Base-by-base conservation (phyloP, 2,329 filamentous ascomycete genomes). In the Daldinia eschscholtzii region DNA sequence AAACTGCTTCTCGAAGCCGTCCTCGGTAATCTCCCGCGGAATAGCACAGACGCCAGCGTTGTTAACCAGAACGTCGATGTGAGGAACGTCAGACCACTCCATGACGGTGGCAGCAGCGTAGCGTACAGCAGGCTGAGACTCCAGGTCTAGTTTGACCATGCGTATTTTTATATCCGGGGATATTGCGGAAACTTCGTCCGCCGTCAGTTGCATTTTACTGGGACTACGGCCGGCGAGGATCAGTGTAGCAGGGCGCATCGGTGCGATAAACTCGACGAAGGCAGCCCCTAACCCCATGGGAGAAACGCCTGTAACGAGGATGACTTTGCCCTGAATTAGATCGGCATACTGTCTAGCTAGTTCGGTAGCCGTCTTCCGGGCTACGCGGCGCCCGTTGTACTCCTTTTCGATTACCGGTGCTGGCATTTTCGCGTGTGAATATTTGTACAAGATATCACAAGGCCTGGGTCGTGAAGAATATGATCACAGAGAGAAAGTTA, bases 181-280 rank as follows among this genome's bases (percentile, higher is more conserved):
- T 12, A 75, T 63, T 1, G 74, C 70, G n/a, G 63, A 57, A 65
- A 86, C 78, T 56, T 76, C 73, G 5, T 81, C 76, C 18, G 78
- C 77, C 0, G 82, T 81, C 1, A 79, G 74, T 20, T 80, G 74
- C 6, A 82, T 70, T 63, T 85, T 86, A 12, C 75, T 61, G 4
- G 73, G 61, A 37, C 77, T 83, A 64, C 85, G 84, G 33, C 83
- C 83, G 5, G 80, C 83, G 33, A 85, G 79, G 48, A 84, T 82
- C 59, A 87, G 80, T 28, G 81, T 48, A 15, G 44, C 44, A 72
- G 1, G 73, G 67, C 0, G 84, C 82, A 1, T 79, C 73, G 37
- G 80, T 79, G 84, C 83, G 41, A 85, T 74, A 41, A 76, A 70
- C 13, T 75, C 63, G 35, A 78, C 76, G 53, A 82, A 83, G 15